Percentiles rank a stretch among this genome's conserved stretches.
Conservation (phyloP, 2,329 filamentous ascomycete genomes). For the Aspergillus alliaceus region DNA sequence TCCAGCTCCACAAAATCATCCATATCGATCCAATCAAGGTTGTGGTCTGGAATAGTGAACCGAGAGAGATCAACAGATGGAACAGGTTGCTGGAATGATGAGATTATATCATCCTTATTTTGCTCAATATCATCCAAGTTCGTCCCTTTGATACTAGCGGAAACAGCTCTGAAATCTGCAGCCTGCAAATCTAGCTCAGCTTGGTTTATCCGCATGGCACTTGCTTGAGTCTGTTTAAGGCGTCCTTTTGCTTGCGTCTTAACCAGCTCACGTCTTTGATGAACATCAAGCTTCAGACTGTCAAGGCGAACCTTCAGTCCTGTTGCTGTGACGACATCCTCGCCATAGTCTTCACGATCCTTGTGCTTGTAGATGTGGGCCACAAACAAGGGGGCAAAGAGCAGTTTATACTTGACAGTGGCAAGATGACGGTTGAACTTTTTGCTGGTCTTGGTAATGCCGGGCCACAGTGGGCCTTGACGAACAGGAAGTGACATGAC, state of each 20-base stretch:
- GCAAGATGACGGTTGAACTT: conserved; percentile 96
- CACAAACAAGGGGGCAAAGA: conserved; percentile 88
- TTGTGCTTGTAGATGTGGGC: conserved; percentile 99
- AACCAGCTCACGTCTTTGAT: conserved; percentile 91
- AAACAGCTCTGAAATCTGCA: conserved; percentile 89
- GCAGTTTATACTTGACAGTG: conserved; percentile 97
- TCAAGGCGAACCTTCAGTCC: conserved; percentile 95
- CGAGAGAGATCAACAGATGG: conserved; percentile 68
- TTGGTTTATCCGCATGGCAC: conserved; percentile 92
- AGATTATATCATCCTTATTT: conserved; percentile 57
- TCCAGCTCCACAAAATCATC: conserved; percentile 98
- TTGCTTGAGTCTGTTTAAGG: conserved; percentile 77
- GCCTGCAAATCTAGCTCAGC: conserved; percentile 89
- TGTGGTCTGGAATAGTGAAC: conserved; percentile 93
- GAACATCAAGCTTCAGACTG: conserved; percentile 95
- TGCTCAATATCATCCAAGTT: conserved; percentile 71
- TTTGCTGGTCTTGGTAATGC: conserved; percentile 93
- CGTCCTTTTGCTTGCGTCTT: conserved; percentile 75
- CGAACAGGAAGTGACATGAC: conserved; percentile 92
- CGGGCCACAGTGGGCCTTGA: conserved; percentile 87
- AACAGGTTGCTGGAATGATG: conserved; percentile 54
- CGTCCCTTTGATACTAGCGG: conserved; percentile 81
- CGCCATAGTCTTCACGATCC: conserved; percentile 80
- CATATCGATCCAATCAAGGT: conserved; percentile 98
- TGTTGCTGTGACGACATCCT: conserved; percentile 80